Base-by-base conservation (phyloP, 176 grass and related monocot species). In the Eremochloa ophiuroides region DNA sequence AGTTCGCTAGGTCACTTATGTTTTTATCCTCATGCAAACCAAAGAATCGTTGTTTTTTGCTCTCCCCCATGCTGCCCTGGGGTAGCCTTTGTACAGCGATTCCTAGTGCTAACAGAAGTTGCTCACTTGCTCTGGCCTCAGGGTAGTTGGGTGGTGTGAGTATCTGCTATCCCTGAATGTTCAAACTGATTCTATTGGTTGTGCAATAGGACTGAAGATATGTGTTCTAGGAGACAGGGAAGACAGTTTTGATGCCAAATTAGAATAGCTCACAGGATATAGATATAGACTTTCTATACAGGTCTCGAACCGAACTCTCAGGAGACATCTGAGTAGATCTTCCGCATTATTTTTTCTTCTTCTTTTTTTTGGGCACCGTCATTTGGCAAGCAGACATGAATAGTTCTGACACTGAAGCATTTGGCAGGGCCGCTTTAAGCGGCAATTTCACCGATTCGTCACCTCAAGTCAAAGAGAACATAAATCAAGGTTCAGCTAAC, bases 21-120 rank as follows among this genome's bases (percentile, higher is more conserved):
- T 60, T 27, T 9, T 39, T 37, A 26, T 11, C 23, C 44, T n/a
- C 38, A 25, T 61, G 23, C 60, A 29, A 66, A 67, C 18, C 16
- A 5, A 88, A 69, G 48, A 60, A 13, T 42, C 1, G 3, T 51
- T 47, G 26, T 17, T 2, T 44, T 67, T 64, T 62, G 23, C 41
- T 44, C 27, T 56, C 35, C n/a, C 33, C n/a, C n/a, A 23, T 59
- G 28, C 22, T 31, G 26, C 33, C 27, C 43, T 70, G 73, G 26
- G 25, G 7, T 39, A 29, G 15, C 27, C 3, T 56, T 60, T 68
- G 74, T 84, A 79, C 80, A 84, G n/a, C 18, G 35, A 65, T 58
- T 68, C 56, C 4, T 56, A 27, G 20, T 50, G 10, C n/a, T 23
- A 70, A 53, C 2, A 33, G 51, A 63, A 79, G 47, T 63, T 79